Percentiles rank a stretch among this genome's conserved stretches.
Conservation (phyloP, 306 rosid species). For the Amphicarpaea edgeworthii region DNA sequence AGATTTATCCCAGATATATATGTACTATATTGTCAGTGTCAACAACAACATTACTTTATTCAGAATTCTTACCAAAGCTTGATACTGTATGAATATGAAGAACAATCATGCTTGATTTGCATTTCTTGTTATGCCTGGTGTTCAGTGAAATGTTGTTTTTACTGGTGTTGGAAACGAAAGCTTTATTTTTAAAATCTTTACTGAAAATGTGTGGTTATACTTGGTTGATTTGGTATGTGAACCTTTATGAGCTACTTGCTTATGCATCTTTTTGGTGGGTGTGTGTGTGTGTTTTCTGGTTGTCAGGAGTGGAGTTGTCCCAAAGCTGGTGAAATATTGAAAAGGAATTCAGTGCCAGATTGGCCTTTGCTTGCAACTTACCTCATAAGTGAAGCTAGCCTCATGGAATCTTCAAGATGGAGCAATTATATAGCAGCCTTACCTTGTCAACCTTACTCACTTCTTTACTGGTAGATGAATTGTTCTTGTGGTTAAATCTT, state of each 20-base stretch:
- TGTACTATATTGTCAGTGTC: background rate
- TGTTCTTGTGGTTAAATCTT: slow-evolving; percentile 35
- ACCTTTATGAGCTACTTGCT: background rate
- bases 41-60: background rate
- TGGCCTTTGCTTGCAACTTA: slow-evolving; percentile 96
- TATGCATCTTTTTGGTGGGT: slow-evolving; percentile 21
- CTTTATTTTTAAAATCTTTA: background rate
- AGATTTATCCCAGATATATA: background rate
- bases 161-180: slow-evolving; percentile 5
- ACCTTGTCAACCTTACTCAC: slow-evolving; percentile 96
- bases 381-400: slow-evolving; percentile 93
- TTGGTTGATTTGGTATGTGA: background rate
- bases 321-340: slow-evolving; percentile 79
- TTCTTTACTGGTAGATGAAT: slow-evolving; percentile 77
- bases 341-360: slow-evolving; percentile 82
- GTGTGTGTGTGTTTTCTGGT: slow-evolving; percentile 29
- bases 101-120: slow-evolving; percentile 6
- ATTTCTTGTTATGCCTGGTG: background rate
- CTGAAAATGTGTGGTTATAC: background rate
- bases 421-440: slow-evolving; percentile 87
- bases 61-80: background rate
- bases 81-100: background rate
- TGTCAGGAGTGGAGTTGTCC: slow-evolving; percentile 78
- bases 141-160: background rate
- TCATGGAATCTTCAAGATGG: slow-evolving; percentile 88